Evolutionary conservation across 2,329 filamentous ascomycete genomes (phyloP).

Genomic region (Didymella exigua): DNA sequence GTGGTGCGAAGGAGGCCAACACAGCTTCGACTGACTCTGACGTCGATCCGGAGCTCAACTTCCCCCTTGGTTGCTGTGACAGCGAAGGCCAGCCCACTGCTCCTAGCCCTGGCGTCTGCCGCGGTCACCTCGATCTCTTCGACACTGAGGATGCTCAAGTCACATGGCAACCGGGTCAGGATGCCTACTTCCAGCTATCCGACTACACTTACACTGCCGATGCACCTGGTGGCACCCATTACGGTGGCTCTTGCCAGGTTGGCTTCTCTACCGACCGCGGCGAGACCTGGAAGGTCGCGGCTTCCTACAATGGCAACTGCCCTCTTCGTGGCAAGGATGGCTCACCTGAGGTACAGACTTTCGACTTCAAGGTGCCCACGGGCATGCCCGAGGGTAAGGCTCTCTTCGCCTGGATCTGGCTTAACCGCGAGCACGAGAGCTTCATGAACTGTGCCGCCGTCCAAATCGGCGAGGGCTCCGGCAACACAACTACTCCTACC

Average conservation of each 20-base stretch:
- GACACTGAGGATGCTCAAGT: slow-evolving; percentile 52
- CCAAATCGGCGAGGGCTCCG: slow-evolving; percentile 44
- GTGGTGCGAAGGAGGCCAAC: slow-evolving; percentile 53
- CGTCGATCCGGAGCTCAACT: slow-evolving; percentile 45
- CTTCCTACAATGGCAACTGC: slow-evolving; percentile 56
- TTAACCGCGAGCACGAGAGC: slow-evolving; percentile 55
- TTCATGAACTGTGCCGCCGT: slow-evolving; percentile 55
- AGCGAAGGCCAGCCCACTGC: slow-evolving; percentile 40
- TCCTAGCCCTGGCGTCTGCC: slow-evolving; percentile 47
- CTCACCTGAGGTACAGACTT: slow-evolving; percentile 50
- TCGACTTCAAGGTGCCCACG: slow-evolving; percentile 53
- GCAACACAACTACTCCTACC: slow-evolving; percentile 21
- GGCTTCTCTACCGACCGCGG: slow-evolving; percentile 53
- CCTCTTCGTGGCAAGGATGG: slow-evolving; percentile 50
- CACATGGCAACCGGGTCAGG: slow-evolving; percentile 52
- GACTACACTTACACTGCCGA: slow-evolving; percentile 43
- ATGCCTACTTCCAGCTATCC: slow-evolving; percentile 47
- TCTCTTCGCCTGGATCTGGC: slow-evolving; percentile 56
- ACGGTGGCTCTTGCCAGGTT: slow-evolving; percentile 55
- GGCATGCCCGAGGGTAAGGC: slow-evolving; percentile 51
- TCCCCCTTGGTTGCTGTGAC: slow-evolving; percentile 55
- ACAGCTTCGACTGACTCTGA: slow-evolving; percentile 21
- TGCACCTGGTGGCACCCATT: slow-evolving; percentile 50
- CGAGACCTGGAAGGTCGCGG: slow-evolving; percentile 53
- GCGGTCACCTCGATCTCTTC: slow-evolving; percentile 53